Evolutionary conservation across 768 basidiomycete species (phyloP), one percentile per base, ranked within the genome.

Genomic region (Xerocomellus chrysenteron): DNA sequence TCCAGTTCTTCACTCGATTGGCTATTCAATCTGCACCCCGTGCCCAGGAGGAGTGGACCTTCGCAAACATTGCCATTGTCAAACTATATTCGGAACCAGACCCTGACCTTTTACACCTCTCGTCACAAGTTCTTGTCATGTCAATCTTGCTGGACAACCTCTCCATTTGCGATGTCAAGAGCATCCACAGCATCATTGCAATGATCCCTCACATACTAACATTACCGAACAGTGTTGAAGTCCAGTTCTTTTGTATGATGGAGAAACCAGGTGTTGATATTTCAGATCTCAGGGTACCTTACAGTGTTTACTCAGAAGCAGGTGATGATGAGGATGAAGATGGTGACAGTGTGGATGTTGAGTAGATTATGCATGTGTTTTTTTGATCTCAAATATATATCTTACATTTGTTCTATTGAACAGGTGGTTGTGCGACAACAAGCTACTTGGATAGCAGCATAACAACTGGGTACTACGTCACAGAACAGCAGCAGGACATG

Each of bases 251-350:
- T 59, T 71, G 65, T 55, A 57, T 71, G 41, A 57, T 71, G 10
- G 64, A 73, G 41, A 73, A 71, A 43, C 64, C 66, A 4, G 66
- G 70, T 2, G 11, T 69, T 1, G 65, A 68, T 17, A 44, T 66
- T 1, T 56, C 59, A 3, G 26, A 57, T 14, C 33, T 64, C 2
- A 47, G 58, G 2, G 57, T 58, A 1, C 47, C 44, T 2, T 55
- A 59, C 5, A 52, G 24, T 19, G 16, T 50, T 19, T 51, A 51
- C 24, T 24, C 48, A 33, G 19, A 45, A 19, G 5, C 19, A 8
- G 39, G 12, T 1, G 54, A 36, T 11, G 39, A 51, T 9, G 33
- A 36, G 12, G 35, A 36, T 12, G 35, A 36, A 12, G 3, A 2
- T 11, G 35, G 12, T 36, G 30, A 30, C 7, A 5, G 5, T 36